Evolutionary conservation across 2,329 filamentous ascomycete genomes (phyloP), one percentile per base, ranked within the genome.

Genomic region (Endoconidiophora polonica): DNA sequence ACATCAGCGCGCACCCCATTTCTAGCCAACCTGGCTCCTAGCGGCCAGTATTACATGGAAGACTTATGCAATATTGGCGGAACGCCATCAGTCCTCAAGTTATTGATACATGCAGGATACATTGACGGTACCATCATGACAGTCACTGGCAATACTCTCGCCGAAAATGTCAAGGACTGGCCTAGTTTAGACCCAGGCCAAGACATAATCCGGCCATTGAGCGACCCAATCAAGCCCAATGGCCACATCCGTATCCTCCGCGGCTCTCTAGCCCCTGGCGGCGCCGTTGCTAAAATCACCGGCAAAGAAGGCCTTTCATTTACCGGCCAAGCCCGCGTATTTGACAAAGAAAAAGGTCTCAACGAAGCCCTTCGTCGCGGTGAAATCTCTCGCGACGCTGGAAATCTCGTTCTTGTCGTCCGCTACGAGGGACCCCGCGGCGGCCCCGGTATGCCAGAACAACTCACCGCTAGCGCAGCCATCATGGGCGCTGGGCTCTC

Each of bases 371-470:
- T 96, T 46, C 83, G 86, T 44, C 76, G 77, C 0, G 77, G 77
- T 36, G 76, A 76, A 5, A 72, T 74, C 62, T 61, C 57, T 36
- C 58, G 60, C 18, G 63, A 66, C 16, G 67, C 68, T 54, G 86
- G 91, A 60, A 91, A 93, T 60, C 73, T 94, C 12, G 90, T 95
- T 18, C 69, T 95, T 24, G 79, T 95, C 29, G 87, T 96, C 49
- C 81, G 90, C 20, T 95, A 95, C 62, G 90, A 96, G 63, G 90
- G 90, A 0, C 90, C 90, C 10, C 88, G 86, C 61, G 90, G 90
- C 55, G 90, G 90, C 0, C 90, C 90, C 0, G 90, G 90, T 41
- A 96, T 96, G 90, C 90, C 88, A 2, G 90, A 96, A 66, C 87
- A 94, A 65, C 74, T 96, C 42, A 86, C 83, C 62, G 85, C 90